Percentiles rank a stretch among this genome's conserved stretches.
Evolutionary conservation across 129 eudicot genomes (phyloP).

Genomic region (Pulicaria dysenterica): DNA sequence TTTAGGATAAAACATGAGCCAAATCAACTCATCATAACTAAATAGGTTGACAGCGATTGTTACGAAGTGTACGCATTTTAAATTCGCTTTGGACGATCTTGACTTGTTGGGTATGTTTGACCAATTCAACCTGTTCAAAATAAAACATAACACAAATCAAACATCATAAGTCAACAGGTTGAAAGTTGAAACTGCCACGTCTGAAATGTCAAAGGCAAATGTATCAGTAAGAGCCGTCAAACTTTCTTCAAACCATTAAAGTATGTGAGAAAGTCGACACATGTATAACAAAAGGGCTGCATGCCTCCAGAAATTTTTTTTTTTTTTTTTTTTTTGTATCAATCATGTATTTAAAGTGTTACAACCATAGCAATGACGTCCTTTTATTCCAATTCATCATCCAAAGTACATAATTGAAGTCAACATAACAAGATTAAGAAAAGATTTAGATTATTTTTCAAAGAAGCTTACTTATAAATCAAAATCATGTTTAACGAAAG

Average conservation of each 20-base stretch:
- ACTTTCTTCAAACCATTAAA: not conserved
- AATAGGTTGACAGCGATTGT: too few species aligned
- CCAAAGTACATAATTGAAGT: not conserved
- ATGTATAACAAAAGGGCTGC: not conserved
- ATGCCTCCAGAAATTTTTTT: too few species aligned
- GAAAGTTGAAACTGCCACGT: too few species aligned
- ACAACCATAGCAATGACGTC: not conserved
- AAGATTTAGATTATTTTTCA: not conserved
- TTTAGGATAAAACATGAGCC: too few species aligned
- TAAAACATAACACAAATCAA: not conserved
- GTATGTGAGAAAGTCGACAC: not conserved
- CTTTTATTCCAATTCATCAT: not conserved
- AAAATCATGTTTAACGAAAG: constrained; percentile 3
- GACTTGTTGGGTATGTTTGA: not conserved
- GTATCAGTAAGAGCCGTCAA: not conserved
- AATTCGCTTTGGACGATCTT: too few species aligned
- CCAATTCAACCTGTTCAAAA: not conserved
- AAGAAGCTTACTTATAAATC: not conserved
- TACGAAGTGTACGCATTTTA: too few species aligned
- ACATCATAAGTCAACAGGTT: not conserved
- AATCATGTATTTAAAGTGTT: not conserved
- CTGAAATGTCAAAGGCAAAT: not conserved
- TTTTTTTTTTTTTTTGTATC: too few species aligned
- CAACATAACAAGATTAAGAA: not conserved
- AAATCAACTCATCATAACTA: too few species aligned